A percentile compares a stretch with the other conserved stretches of the same genome.
These are phyloP conservation scores for Amanita polypyramis DNA, from an alignment of 768 basidiomycete species.

Conservation along the genomic window DNA sequence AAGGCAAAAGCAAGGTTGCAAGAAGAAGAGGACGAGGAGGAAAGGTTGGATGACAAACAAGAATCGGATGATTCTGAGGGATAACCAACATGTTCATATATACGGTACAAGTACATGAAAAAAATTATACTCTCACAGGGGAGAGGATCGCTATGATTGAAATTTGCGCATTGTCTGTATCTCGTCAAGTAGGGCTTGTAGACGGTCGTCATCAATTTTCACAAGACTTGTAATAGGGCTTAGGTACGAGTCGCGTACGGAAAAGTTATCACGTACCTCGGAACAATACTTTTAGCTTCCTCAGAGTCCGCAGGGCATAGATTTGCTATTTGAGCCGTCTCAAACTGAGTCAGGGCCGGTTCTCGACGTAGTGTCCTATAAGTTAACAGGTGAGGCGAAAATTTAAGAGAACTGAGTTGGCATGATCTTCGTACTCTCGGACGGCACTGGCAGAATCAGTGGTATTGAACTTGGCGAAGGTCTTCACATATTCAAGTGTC, in stretches of 20 bases:
- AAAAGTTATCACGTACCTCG: constrained; percentile 41
- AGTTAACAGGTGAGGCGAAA: neutral
- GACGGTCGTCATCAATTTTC: constrained; percentile 78
- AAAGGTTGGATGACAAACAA: constrained; percentile 25
- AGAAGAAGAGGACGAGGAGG: constrained; percentile 27
- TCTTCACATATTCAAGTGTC: constrained; percentile 85
- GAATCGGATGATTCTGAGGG: constrained; percentile 46
- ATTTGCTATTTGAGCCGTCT: constrained; percentile 89
- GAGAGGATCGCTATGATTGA: constrained; percentile 47
- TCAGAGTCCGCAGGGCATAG: constrained; percentile 81
- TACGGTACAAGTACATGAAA: neutral
- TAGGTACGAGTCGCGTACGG: neutral
- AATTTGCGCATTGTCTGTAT: constrained; percentile 88
- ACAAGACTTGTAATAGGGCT: constrained; percentile 43
- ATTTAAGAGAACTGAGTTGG: no score
- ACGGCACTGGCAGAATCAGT: constrained; percentile 78
- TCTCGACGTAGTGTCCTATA: constrained; percentile 69
- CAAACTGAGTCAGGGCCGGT: constrained; percentile 75
- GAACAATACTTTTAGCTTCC: constrained; percentile 86
- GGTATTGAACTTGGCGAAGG: constrained; percentile 83
- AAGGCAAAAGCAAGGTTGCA: constrained; percentile 20
- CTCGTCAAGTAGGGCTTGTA: constrained; percentile 76
- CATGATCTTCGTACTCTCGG: constrained; percentile 55
- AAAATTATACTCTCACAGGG: neutral
- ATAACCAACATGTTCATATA: constrained; percentile 13